Conservation (phyloP, 306 rosid species). For the Fragaria ananassa region DNA sequence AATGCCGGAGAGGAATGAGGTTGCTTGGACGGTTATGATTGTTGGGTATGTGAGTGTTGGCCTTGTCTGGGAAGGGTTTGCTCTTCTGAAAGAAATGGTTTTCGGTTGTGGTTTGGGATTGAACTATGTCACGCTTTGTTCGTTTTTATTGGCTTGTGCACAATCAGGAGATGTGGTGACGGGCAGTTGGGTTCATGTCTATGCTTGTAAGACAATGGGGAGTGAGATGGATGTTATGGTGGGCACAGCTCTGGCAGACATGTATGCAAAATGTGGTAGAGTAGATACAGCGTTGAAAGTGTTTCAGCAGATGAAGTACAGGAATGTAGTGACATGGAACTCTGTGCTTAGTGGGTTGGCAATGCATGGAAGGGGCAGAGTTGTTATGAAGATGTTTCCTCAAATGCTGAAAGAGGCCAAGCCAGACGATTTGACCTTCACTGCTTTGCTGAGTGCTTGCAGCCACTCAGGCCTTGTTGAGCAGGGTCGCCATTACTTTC, state of each 20-base stretch:
- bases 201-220: constrained; percentile 52
- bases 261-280: constrained; percentile 76
- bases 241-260: constrained; percentile 62
- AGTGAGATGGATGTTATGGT: constrained; percentile 48
- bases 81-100: constrained; percentile 52
- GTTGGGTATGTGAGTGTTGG: constrained; percentile 55
- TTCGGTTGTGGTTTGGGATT: constrained; percentile 40
- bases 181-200: constrained; percentile 69
- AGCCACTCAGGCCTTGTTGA: constrained; percentile 68
- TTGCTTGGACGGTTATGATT: constrained; percentile 75
- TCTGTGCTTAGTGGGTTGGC: constrained; percentile 74
- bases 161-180: constrained; percentile 48
- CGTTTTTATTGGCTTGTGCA: constrained; percentile 56
- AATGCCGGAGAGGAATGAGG: constrained; percentile 73
- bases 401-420: constrained; percentile 49
- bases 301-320: constrained; percentile 39
- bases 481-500: constrained; percentile 51
- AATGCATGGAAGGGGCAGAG: constrained; percentile 60
- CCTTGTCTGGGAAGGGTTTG: constrained; percentile 40
- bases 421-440: constrained; percentile 67
- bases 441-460: constrained; percentile 69
- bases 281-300: constrained; percentile 38
- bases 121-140: constrained; percentile 55
- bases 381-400: constrained; percentile 44
- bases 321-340: constrained; percentile 75